Evolutionary conservation across 495 filamentous ascomycete species (phyloP).

Genomic region (Annulohypoxylon stygium): DNA sequence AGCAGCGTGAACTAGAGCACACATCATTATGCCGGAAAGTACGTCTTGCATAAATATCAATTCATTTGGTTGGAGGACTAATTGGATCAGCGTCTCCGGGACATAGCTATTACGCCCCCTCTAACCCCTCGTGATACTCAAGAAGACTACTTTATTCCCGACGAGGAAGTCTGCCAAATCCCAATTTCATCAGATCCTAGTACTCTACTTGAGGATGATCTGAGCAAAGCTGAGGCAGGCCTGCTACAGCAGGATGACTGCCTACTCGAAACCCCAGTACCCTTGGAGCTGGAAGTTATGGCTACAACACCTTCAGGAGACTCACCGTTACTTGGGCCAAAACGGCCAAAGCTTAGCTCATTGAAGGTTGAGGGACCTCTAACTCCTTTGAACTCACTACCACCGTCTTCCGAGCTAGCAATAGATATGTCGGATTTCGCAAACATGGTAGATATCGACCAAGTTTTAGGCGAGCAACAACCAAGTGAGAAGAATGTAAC

Average conservation of each 20-base stretch:
- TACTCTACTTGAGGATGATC: conserved; percentile 62
- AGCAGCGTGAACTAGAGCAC: conserved; percentile 52
- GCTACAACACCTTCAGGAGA: conserved; percentile 26
- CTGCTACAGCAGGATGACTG: conserved; percentile 53
- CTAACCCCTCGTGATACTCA: conserved; percentile 64
- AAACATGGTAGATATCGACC: conserved; percentile 41
- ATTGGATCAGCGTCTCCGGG: conserved; percentile 21
- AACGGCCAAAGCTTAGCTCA: conserved; percentile 28
- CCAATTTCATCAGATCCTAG: conserved; percentile 65
- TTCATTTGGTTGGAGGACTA: neutral
- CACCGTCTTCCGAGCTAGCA: conserved; percentile 27
- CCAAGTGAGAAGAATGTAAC: neutral
- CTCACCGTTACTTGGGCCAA: conserved; percentile 19
- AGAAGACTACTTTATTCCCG: conserved; percentile 60
- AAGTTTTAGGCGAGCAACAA: conserved; percentile 13
- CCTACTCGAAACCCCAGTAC: neutral
- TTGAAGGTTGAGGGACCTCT: conserved; percentile 39
- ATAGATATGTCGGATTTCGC: conserved; percentile 21
- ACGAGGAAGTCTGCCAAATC: conserved; percentile 61
- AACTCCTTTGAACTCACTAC: conserved; percentile 43
- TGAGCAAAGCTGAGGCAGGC: conserved; percentile 59
- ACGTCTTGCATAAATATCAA: conserved; percentile 25
- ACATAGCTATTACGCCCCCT: conserved; percentile 66
- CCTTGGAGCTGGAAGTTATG: conserved; percentile 8
- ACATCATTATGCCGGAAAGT: conserved; percentile 54